Evolutionary conservation across 225 moss, liverwort and hornwort species (phyloP).

Genomic region (Straminergon stramineum): DNA sequence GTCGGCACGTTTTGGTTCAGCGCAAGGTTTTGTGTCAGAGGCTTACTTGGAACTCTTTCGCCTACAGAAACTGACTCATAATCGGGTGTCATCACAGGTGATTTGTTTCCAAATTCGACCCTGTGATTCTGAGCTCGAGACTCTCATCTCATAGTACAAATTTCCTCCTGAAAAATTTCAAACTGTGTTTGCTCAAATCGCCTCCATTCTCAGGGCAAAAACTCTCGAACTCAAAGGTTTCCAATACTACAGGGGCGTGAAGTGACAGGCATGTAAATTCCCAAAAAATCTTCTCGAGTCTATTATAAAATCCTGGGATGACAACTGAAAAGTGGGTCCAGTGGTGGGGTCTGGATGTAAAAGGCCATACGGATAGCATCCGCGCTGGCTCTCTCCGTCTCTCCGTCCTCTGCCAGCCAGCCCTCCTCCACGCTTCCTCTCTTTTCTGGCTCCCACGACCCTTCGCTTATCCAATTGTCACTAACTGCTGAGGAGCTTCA

Average conservation of each 20-base stretch:
- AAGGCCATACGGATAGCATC: conserved; percentile 15
- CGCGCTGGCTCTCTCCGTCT: background rate
- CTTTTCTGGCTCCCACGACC: background rate
- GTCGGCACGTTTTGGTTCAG: background rate
- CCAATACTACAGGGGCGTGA: background rate
- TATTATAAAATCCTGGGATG: background rate
- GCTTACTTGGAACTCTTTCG: background rate
- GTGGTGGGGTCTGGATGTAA: conserved; percentile 6
- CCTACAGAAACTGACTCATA: background rate
- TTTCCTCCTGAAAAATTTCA: background rate
- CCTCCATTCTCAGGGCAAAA: background rate
- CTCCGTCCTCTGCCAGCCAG: background rate
- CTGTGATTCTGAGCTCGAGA: background rate
- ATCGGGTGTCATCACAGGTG: background rate
- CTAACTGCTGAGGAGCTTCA: background rate
- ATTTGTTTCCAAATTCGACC: background rate
- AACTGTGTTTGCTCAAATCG: background rate
- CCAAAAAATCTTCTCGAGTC: background rate
- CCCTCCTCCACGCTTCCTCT: background rate
- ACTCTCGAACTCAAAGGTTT: background rate
- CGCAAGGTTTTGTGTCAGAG: background rate
- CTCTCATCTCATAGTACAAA: background rate
- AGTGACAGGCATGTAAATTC: background rate
- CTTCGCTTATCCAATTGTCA: background rate
- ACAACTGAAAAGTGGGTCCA: background rate